Percentiles rank a stretch among this genome's conserved stretches.
These are phyloP conservation scores for Cantharellus anzutake DNA, from an alignment of 768 basidiomycete species.

Conservation along the genomic window DNA sequence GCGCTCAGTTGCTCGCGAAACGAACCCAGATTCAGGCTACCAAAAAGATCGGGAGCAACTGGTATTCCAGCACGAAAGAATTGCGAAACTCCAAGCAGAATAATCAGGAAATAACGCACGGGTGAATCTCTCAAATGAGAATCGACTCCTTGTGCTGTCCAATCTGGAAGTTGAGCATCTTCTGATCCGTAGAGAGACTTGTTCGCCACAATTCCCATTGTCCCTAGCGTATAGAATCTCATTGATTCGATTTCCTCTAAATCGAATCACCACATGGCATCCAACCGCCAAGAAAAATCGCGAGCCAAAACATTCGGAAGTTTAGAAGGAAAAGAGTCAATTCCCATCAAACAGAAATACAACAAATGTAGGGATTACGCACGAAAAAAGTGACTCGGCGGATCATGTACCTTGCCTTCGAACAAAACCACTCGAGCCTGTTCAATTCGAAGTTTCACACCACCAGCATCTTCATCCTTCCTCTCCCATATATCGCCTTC, in stretches of 20 bases:
- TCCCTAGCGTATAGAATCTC: slow-evolving; percentile 31
- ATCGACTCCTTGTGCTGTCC: slow-evolving; percentile 77
- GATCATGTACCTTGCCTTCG: slow-evolving; percentile 38
- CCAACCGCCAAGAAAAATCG: too few relatives aligned
- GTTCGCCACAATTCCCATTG: slow-evolving; percentile 41
- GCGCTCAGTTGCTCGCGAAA: background rate
- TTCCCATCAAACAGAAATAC: too few relatives aligned
- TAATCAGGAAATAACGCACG: slow-evolving; percentile 8
- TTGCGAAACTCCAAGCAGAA: background rate
- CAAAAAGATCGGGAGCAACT: background rate
- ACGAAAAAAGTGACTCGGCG: too few relatives aligned
- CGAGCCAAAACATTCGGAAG: too few relatives aligned
- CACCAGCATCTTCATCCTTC: slow-evolving; percentile 20
- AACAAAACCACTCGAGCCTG: slow-evolving; percentile 68
- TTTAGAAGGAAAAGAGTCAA: too few relatives aligned
- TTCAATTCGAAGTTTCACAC: slow-evolving; percentile 61
- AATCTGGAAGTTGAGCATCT: slow-evolving; percentile 43
- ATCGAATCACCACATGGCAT: background rate
- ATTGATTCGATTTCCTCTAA: background rate
- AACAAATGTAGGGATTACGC: too few relatives aligned
- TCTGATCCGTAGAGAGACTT: slow-evolving; percentile 31
- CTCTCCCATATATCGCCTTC: slow-evolving; percentile 11
- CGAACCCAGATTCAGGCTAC: too few relatives aligned
- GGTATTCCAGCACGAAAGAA: background rate
- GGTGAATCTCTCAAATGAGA: slow-evolving; percentile 44